Evolutionary conservation across 1,284 basidiomycete genomes (phyloP), one percentile per base, ranked within the genome.

Genomic region (Trichosporon asahii): DNA sequence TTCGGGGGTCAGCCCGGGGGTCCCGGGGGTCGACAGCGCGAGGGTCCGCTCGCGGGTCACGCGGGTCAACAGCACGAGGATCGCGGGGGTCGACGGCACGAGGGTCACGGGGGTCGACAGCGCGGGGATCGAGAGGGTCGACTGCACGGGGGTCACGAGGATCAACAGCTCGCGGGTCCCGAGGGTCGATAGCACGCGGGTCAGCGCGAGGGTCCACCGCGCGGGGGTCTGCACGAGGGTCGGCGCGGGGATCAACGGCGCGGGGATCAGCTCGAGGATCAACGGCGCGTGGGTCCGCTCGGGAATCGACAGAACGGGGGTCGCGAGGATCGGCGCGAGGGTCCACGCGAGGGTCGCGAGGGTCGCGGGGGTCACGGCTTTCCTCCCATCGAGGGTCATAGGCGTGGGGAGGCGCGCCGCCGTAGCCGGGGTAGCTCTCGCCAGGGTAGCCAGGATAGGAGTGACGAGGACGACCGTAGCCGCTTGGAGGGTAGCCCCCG

Each of bases 331-430:
- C 49, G 21, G 46, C 12, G 15, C 44, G 44, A 21, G 44, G 44
- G 44, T 46, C 44, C 5, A 9, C 37, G 23, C 64, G 64, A 9
- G 64, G 37, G 37, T 64, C 37, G 21, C 64, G 64, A 15, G 64
- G 4, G 31, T 64, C 64, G 12, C 64, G 64, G 44, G 64, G 33
- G 29, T 66, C 65, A 23, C 46, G 65, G 4, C 64, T 65, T 21
- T 70, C 70, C 2, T n/a, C 67, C 65, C 69, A 72, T 12, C 71
- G 71, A n/a, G 66, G 66, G 53, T 72, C 71, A 61, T 66, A 68
- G 12, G 31, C 65, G 11, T 53, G 55, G 49, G 66, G 69, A 6
- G 68, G 70, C 6, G 66, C 66, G 5, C 64, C 64, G 5, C 57
- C n/a, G 31, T 68, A 66, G 25, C 66, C 66, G 18, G 57, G 57